Evolutionary conservation across 2,329 filamentous ascomycete species (phyloP).

Genomic region (Rosellinia necatrix): DNA sequence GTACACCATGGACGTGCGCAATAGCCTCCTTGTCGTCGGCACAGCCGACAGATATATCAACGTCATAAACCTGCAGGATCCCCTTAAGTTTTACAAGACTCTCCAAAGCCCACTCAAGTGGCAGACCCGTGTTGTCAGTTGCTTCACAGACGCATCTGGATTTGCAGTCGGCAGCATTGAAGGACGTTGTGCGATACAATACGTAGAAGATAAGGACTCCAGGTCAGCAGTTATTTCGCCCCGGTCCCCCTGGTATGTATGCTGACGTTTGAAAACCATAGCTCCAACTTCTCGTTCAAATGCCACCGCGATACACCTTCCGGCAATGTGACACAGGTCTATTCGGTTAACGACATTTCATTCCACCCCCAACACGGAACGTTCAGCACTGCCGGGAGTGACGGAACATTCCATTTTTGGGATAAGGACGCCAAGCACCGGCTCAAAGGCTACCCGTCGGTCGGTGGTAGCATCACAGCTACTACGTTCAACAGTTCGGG

Average conservation of each 20-base stretch:
- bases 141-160: constrained; percentile 88
- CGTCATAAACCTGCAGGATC: constrained; percentile 87
- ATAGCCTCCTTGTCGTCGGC: constrained; percentile 86
- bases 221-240: constrained; percentile 51
- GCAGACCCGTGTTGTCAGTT: constrained; percentile 95
- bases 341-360: constrained; percentile 94
- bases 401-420: constrained; percentile 97
- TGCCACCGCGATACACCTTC: constrained; percentile 86
- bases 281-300: constrained; percentile 98
- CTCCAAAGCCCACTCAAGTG: constrained; percentile 96
- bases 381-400: constrained; percentile 94
- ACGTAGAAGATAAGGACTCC: constrained; percentile 93
- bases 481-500: constrained; percentile 91
- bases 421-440: constrained; percentile 91
- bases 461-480: constrained; percentile 84
- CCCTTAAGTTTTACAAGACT: constrained; percentile 92
- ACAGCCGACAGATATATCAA: constrained; percentile 97
- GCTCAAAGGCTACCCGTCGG: constrained; percentile 83
- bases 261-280: constrained; percentile 38
- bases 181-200: constrained; percentile 96
- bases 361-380: constrained; percentile 97
- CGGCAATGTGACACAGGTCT: constrained; percentile 83
- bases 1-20: constrained; percentile 90
- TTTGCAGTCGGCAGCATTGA: constrained; percentile 97
- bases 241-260: not conserved